phyloP scores from a whole-genome alignment of 495 filamentous ascomycete genomes.

The Corynascus novoguineensis region DNA sequence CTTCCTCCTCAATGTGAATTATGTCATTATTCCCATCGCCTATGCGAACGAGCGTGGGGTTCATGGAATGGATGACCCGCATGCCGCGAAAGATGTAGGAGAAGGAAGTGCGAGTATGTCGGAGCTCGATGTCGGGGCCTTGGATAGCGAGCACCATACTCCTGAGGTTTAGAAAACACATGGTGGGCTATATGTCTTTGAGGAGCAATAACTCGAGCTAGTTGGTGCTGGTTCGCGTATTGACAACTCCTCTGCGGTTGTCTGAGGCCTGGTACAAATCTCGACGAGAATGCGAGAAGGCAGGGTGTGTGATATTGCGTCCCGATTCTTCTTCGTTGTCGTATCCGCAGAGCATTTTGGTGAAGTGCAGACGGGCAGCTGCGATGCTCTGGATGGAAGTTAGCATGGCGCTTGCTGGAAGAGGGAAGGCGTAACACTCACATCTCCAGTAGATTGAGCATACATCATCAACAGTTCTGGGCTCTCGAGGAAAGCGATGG shows the following conservation, averaged over 20 bases:
- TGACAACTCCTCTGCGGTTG: not conserved
- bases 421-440: conserved; percentile 24
- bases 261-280: not conserved
- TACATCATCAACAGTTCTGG: conserved; percentile 53
- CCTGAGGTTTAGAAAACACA: not conserved
- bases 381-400: conserved; percentile 37
- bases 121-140: no score
- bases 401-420: not conserved
- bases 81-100: no score
- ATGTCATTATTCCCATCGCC: no score
- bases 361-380: conserved; percentile 45
- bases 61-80: no score
- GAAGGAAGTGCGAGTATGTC: no score
- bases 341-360: conserved; percentile 45
- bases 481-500: conserved; percentile 42
- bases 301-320: not conserved
- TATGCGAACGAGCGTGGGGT: no score
- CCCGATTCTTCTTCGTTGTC: conserved; percentile 25
- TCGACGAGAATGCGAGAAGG: not conserved
- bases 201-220: not conserved
- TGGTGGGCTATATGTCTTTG: not conserved
- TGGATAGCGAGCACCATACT: not conserved
- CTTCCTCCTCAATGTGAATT: no score
- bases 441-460: conserved; percentile 41
- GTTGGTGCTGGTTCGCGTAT: not conserved